Evolutionary conservation across 257 asterid genomes (phyloP), one percentile per base, ranked within the genome.

Genomic region (Solanum medicagineum): DNA sequence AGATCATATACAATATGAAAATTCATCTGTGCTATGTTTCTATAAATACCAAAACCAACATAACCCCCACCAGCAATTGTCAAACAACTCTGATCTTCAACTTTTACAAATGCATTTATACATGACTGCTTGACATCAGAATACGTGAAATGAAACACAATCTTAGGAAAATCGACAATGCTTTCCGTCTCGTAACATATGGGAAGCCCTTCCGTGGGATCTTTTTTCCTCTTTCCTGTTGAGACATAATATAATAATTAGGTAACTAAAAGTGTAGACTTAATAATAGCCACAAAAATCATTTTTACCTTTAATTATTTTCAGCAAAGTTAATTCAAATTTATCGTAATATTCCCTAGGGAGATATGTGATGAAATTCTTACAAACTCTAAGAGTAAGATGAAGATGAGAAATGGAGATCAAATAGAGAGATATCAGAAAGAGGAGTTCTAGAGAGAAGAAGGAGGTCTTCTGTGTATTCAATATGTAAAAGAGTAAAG

Each of bases 1-100:
- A 94, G 80, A 90, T 94, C 96, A 88, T 91, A 93, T n/a, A 91
- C 95, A 5, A 94, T 53, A 3, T 68, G 87, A 59, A 73, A 91
- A 63, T 93, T 85, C 83, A 85, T 71, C 82, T 93, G 94, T 7
- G 90, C 85, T 85, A 93, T 55, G 85, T 93, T 93, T 26, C 97
- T 95, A 15, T 69, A 89, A 13, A 92, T 87, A 1, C 92, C 89
- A 60, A 88, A 36, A 36, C 40, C 1, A 20, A 49, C 81, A 2
- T 84, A 42, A 1, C 87, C 19, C 15, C 10, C 89, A 19, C 10
- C 49, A 87, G 19, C 47, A 6, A 92, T 0, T 0, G 93, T 87
- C 82, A 93, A 81, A 65, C 98, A 94, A 63, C 49, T 80, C 36
- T 88, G 0, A 14, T 89, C 94, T 24, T 65, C 5, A 60, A 91